Evolutionary conservation across 2,329 filamentous ascomycete species (phyloP).

Genomic region (Diplocarpon mali): DNA sequence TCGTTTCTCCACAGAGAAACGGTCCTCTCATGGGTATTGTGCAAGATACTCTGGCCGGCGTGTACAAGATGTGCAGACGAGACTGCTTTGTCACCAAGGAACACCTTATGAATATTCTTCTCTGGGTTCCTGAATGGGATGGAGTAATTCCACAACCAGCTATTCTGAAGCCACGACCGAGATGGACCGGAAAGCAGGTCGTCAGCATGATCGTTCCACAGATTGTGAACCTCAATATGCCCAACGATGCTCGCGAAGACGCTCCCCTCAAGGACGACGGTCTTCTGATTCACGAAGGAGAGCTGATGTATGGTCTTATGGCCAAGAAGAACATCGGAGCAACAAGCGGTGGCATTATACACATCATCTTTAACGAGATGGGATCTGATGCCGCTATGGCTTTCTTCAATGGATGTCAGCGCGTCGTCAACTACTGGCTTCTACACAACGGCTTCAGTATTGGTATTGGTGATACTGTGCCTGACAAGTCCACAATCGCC

Average conservation of each 20-base stretch:
- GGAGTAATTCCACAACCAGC: conserved; percentile 85
- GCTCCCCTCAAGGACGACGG: conserved; percentile 64
- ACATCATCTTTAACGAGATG: conserved; percentile 93
- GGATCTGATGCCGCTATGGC: conserved; percentile 76
- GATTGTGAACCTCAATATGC: conserved; percentile 67
- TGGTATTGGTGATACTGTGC: conserved; percentile 95
- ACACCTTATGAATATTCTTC: conserved; percentile 89
- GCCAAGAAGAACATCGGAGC: conserved; percentile 94
- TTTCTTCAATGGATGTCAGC: conserved; percentile 93
- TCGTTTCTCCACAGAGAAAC: conserved; percentile 95
- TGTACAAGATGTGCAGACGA: conserved; percentile 91
- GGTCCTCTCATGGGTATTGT: conserved; percentile 98
- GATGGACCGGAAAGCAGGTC: conserved; percentile 98
- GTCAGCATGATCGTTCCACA: conserved; percentile 85
- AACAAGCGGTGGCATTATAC: conserved; percentile 79
- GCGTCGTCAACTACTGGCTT: conserved; percentile 94
- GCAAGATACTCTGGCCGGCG: conserved; percentile 90
- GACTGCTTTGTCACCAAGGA: conserved; percentile 87
- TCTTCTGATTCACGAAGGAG: conserved; percentile 71
- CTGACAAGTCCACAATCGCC: conserved; percentile 72
- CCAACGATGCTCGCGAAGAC: conserved; percentile 48
- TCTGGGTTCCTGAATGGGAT: conserved; percentile 98
- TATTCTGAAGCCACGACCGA: conserved; percentile 83
- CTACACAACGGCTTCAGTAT: conserved; percentile 95
- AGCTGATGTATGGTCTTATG: conserved; percentile 82